phyloP scores from a whole-genome alignment of 192 early-diverging fungal species.

The Pecoramyces ruminantium region DNA sequence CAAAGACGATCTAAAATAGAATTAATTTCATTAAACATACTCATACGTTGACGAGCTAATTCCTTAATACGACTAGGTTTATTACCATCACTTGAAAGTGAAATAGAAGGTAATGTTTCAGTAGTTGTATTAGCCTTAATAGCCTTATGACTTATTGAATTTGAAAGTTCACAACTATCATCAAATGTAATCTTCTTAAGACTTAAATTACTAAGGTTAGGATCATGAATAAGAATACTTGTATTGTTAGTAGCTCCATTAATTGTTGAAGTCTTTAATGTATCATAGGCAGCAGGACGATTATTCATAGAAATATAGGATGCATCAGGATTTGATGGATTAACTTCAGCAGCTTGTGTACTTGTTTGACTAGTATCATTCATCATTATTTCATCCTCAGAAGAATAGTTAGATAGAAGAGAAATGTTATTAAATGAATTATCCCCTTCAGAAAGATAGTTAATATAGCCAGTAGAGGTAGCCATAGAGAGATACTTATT shows the following conservation, averaged over 20 bases:
- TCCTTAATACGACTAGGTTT: background rate
- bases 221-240: background rate
- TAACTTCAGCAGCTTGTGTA: background rate
- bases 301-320: background rate
- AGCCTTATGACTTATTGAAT: background rate
- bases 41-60: background rate
- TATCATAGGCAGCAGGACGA: no score
- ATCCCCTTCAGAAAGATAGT: background rate
- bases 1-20: background rate
- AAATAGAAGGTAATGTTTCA: background rate
- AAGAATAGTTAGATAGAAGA: background rate
- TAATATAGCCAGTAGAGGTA: background rate
- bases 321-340: background rate
- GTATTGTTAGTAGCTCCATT: background rate
- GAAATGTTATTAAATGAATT: background rate
- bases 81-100: no score
- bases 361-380: background rate
- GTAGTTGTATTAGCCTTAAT: background rate
- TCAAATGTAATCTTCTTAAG: background rate
- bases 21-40: background rate
- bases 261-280: background rate
- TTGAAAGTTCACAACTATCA: background rate
- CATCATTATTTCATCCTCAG: background rate
- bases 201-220: background rate
- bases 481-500: background rate